Base-by-base conservation (phyloP, 106 monocot species). In the Chionographis japonica region DNA sequence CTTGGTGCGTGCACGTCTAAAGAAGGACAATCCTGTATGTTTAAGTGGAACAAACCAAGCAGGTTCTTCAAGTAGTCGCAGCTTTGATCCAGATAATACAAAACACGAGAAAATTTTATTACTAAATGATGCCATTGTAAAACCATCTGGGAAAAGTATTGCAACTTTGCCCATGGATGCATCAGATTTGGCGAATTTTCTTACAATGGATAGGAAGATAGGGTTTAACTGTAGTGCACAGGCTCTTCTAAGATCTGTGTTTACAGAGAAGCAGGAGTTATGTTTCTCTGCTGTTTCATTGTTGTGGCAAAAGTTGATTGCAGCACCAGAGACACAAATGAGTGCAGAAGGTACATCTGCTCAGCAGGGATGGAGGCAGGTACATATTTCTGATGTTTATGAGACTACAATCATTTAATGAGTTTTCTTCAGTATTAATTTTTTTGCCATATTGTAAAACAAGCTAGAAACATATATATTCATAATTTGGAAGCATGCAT, bases 361-460 rank as follows among this genome's bases (percentile, higher is more conserved):
- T 38, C 97, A 92, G 65, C 97, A 93, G 66, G 97, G 92, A 13
- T 97, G 97, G 97, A 89, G 89, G 56, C 86, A 92, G 92, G 97
- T 89, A 88, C n/a, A n/a, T 4, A 40, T 6, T 46, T 46, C 9
- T 46, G 8, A 5, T 46, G 9, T 46, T 46, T 46, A 46, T 46
- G 27, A 27, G 27, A 27, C 27, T 27, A 27, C 27, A 27, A 27
- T 46, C 46, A 46, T 46, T 46, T 46, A 10, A 46, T 46, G 9
- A 10, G 46, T 46, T 46, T 5, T 6, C 9, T 46, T 53, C 4
- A 9, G 15, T 68, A 6, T 40, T 27, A 38, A 18, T 19, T 64
- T 17, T 18, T 8, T 46, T 20, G 49, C 17, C 19, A 8, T 64
- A n/a, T 20, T 14, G 19, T 16, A 14, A 62, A 38, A 13, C 38